phyloP scores from a whole-genome alignment of 345 rosid species.

The Eucalyptus urophylla region DNA sequence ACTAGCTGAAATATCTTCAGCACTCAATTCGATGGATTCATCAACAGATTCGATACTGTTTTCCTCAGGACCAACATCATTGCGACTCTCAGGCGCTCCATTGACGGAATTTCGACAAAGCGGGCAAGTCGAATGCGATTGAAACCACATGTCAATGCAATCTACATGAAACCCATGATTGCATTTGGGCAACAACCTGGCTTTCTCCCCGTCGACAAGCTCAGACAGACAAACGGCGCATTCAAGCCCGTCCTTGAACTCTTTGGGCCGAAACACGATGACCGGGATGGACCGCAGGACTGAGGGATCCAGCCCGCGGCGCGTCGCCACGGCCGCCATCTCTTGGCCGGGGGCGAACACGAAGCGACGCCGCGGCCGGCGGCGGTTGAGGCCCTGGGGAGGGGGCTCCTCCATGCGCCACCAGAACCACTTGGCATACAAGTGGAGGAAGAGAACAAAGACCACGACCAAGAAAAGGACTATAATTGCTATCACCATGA shows the following conservation, averaged over 20 bases:
- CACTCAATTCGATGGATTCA: not conserved
- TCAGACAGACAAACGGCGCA: slow-evolving; percentile 38
- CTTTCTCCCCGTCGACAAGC: slow-evolving; percentile 15
- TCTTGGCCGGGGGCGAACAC: slow-evolving; percentile 55
- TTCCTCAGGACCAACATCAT: not conserved
- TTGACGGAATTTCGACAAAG: slow-evolving; percentile 18
- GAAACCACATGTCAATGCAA: slow-evolving; percentile 50
- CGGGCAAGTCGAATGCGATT: slow-evolving; percentile 38
- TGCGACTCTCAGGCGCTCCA: not conserved
- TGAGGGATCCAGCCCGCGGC: slow-evolving; percentile 40
- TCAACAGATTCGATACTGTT: not conserved
- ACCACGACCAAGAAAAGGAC: slow-evolving; percentile 53
- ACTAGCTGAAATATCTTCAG: slow-evolving; percentile 7
- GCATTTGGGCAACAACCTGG: slow-evolving; percentile 28
- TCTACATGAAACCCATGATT: slow-evolving; percentile 40
- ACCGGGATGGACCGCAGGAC: slow-evolving; percentile 52
- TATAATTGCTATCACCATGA: slow-evolving; percentile 54
- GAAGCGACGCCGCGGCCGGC: slow-evolving; percentile 49
- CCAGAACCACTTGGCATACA: slow-evolving; percentile 89
- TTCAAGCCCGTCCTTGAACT: slow-evolving; percentile 54
- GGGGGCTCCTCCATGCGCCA: slow-evolving; percentile 55
- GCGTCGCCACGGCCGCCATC: not conserved
- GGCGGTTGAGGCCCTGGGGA: not conserved
- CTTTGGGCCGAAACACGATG: slow-evolving; percentile 27
- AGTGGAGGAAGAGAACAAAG: slow-evolving; percentile 55